Evolutionary conservation across 805 yeast genomes (phyloP).

Genomic region (Monosporozyma solicola): DNA sequence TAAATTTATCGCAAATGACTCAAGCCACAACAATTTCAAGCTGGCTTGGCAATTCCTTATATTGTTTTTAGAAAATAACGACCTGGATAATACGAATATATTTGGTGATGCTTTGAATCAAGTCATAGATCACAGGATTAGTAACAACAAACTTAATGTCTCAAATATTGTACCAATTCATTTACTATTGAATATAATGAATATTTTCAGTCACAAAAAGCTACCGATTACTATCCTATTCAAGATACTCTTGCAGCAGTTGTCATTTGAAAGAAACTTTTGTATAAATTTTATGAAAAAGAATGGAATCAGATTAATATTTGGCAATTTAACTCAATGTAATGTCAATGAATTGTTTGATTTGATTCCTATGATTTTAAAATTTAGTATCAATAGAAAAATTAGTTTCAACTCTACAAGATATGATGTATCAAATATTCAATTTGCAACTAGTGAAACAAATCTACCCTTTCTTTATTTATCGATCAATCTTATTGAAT

Average conservation of each 20-base stretch:
- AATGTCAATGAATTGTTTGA: neutral
- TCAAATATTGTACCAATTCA: neutral
- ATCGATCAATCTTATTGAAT: conserved; percentile 30
- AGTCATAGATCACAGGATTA: neutral
- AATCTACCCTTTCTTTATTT: conserved; percentile 25
- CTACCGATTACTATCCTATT: neutral
- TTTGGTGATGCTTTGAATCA: neutral
- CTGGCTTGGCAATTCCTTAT: conserved; percentile 43
- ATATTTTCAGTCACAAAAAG: neutral
- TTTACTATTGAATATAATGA: neutral
- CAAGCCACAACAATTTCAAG: conserved; percentile 46
- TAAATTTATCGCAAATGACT: conserved; percentile 37
- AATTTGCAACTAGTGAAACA: conserved; percentile 4
- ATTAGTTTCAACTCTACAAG: neutral
- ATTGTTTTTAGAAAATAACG: conserved; percentile 37
- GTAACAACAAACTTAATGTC: neutral
- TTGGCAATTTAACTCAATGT: neutral
- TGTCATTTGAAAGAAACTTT: neutral
- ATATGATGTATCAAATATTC: neutral
- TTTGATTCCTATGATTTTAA: neutral
- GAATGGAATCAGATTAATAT: conserved; percentile 1
- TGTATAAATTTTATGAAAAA: conserved; percentile 21
- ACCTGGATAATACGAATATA: conserved; percentile 12
- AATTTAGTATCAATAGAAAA: neutral
- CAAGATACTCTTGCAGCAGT: neutral